Conservation (phyloP, 202 grass and related monocot species). For the Dendrocalamus latiflorus region DNA sequence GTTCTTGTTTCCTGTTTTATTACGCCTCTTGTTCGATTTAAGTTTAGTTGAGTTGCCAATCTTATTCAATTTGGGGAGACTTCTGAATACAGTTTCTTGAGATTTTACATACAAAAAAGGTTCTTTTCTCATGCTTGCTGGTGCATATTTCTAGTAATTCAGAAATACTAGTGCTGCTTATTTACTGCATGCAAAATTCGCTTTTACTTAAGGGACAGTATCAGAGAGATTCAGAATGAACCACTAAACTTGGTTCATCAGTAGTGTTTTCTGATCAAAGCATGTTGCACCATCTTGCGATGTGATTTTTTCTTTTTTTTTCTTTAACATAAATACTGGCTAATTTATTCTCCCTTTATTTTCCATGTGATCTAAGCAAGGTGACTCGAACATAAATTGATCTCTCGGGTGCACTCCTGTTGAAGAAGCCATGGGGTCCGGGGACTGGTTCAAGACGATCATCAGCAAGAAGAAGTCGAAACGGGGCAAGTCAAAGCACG, state of each 20-base stretch:
- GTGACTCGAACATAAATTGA: slow-evolving; percentile 18
- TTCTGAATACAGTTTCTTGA: background rate
- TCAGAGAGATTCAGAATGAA: slow-evolving; percentile 7
- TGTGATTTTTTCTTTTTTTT: background rate
- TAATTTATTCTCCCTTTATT: background rate
- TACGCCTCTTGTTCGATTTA: background rate
- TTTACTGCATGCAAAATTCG: background rate
- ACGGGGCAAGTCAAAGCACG: slow-evolving; percentile 53
- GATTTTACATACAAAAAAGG: background rate
- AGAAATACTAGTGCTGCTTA: background rate
- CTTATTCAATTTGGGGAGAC: background rate
- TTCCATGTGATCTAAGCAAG: slow-evolving; percentile 32
- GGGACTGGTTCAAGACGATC: slow-evolving; percentile 90
- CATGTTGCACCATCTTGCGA: slow-evolving; percentile 17
- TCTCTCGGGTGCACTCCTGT: slow-evolving; percentile 8
- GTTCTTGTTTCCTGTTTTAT: background rate
- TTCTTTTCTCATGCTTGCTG: background rate
- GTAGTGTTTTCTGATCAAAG: background rate
- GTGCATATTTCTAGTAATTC: background rate
- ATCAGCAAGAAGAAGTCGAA: slow-evolving; percentile 85
- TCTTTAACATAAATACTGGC: no score
- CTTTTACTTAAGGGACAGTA: background rate
- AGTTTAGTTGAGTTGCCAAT: background rate
- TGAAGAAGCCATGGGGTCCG: slow-evolving; percentile 69
- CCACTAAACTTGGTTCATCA: background rate